Base-by-base conservation (phyloP, 331 rosid genomes). In the Rhamnella rubrinervis region DNA sequence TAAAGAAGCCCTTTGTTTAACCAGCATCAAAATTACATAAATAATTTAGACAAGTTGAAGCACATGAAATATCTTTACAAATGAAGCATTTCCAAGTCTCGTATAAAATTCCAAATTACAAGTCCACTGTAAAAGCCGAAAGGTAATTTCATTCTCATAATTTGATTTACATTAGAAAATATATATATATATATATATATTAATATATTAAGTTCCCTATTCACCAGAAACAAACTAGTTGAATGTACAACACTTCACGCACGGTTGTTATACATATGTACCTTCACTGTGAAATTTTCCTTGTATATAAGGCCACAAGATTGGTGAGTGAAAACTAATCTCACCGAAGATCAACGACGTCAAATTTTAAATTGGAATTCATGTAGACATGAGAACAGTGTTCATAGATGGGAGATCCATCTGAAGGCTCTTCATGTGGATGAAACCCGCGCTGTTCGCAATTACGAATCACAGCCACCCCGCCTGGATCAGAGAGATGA, bases 361-460 rank as follows among this genome's bases (percentile, higher is more conserved):
- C 85, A 41, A 75, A 86, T 77, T 80, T 89, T 35, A 86, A 35
- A 41, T 83, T 87, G 63, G 90, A 70, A 73, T 95, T 95, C 88
- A 95, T 86, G 73, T 66, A 91, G 63, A 91, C 99, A 79, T 95
- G 99, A 77, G 99, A 95, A 60, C 99, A 91, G 63, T 95, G 99
- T 85, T 95, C 99, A 56, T 95, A 95, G 68, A 95, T 86, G 47
- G 93, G 75, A 65, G 75, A 87, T 72, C 99, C 99, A 76, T 91
- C 99, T 0, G 75, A 58, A 68, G 99, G 81, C 92, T 95, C 97
- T 65, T 89, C 99, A 15, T 95, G 99, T 26, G 99, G 99, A 86
- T 95, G 99, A 83, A 95, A 95, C 49, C 99, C 99, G 7, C 97
- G 93, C 61, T 95, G 89, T 75, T 91, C 90, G 71, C 99, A 95